phyloP scores from a whole-genome alignment of 805 yeast genomes.

The Pichia thaimueangensis region DNA sequence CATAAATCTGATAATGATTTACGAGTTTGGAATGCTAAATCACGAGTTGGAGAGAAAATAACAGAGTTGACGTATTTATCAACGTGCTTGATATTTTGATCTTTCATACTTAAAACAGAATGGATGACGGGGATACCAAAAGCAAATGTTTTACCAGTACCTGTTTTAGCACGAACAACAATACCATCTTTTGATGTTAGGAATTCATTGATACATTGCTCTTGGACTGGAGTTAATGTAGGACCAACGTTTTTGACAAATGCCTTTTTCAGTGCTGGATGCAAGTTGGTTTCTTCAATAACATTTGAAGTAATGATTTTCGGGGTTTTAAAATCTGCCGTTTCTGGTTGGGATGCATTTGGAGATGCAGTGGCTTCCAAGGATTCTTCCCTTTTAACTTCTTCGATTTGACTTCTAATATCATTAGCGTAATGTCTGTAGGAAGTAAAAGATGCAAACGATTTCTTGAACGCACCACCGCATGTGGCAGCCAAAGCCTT shows the following conservation, averaged over 20 bases:
- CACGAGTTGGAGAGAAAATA: constrained; percentile 85
- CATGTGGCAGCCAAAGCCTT: background rate
- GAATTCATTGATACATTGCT: constrained; percentile 52
- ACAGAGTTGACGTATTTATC: constrained; percentile 46
- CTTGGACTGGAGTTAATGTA: constrained; percentile 64
- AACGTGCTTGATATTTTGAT: constrained; percentile 21
- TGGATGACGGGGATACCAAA: constrained; percentile 77
- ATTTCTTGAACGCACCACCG: background rate
- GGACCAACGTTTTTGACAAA: constrained; percentile 36
- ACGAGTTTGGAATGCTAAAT: constrained; percentile 77
- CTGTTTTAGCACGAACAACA: constrained; percentile 88
- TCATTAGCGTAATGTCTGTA: constrained; percentile 1
- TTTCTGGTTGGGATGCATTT: background rate
- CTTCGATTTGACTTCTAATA: constrained; percentile 1
- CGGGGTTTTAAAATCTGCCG: background rate
- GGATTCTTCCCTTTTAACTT: background rate
- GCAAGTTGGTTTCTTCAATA: constrained; percentile 25
- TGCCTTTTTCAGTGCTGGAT: constrained; percentile 22
- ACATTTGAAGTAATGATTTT: constrained; percentile 13
- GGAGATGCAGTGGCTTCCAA: background rate
- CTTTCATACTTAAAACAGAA: constrained; percentile 31
- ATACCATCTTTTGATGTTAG: constrained; percentile 49
- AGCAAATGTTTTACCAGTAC: constrained; percentile 92
- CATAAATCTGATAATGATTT: constrained; percentile 49
- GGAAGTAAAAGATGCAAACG: background rate